Conservation (phyloP, 352 stramenopile species). For the Bremia lactucae region DNA sequence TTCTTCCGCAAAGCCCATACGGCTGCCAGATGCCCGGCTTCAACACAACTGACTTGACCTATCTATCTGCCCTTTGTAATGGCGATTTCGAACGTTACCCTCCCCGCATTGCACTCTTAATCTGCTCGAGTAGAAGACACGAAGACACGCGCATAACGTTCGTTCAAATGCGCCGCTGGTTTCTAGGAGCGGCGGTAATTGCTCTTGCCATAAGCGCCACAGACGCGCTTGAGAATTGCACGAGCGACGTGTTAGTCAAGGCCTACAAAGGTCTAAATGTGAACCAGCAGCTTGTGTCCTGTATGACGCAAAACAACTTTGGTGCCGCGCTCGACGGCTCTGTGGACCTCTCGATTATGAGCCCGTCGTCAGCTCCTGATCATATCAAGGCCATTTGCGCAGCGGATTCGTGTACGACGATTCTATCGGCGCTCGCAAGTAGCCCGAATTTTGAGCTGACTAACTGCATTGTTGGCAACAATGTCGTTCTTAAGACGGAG, state of each 20-base stretch:
- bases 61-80: no score
- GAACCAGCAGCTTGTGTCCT: constrained; percentile 35
- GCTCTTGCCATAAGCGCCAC: constrained; percentile 9
- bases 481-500: constrained; percentile 38
- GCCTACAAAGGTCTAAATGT: constrained; percentile 42
- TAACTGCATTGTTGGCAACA: constrained; percentile 44
- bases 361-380: constrained; percentile 22
- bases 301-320: constrained; percentile 40
- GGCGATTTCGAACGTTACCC: no score
- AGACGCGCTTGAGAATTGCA: constrained; percentile 24
- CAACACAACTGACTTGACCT: background rate
- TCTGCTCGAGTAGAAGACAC: constrained; percentile 21
- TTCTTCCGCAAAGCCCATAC: constrained; percentile 1
- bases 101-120: constrained; percentile 29
- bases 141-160: constrained; percentile 3
- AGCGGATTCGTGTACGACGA: constrained; percentile 29
- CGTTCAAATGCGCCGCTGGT: constrained; percentile 12
- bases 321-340: constrained; percentile 33
- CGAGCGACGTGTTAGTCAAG: constrained; percentile 31
- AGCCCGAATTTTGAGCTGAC: constrained; percentile 41
- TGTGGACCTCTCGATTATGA: constrained; percentile 28
- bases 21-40: background rate
- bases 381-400: constrained; percentile 34
- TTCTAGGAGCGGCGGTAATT: constrained; percentile 9
- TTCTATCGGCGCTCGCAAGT: constrained; percentile 30